Evolutionary conservation across 1,284 basidiomycete genomes (phyloP).

Genomic region (Coniferiporia sulphurascens): DNA sequence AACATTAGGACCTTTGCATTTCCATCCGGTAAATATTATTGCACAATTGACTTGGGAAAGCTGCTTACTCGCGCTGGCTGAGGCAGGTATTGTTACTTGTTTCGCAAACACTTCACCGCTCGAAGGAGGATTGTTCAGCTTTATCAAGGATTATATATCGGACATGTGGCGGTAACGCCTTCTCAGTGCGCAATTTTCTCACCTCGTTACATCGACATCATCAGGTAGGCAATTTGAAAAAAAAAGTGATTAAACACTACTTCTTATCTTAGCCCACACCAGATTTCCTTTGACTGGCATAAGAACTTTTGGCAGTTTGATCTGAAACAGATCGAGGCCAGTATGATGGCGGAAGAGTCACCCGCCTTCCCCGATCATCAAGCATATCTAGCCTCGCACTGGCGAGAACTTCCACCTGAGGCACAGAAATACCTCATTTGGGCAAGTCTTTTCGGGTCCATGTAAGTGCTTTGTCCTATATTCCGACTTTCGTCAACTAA

Average conservation of each 20-base stretch:
- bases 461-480: conserved; percentile 34
- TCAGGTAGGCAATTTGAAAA: conserved; percentile 19
- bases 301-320: conserved; percentile 61
- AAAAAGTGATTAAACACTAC: background rate
- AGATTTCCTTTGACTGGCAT: conserved; percentile 60
- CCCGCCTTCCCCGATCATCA: conserved; percentile 54
- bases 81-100: conserved; percentile 39
- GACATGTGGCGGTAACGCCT: conserved; percentile 61
- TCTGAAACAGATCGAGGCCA: conserved; percentile 49
- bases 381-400: conserved; percentile 53
- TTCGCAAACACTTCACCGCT: conserved; percentile 55
- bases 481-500: background rate
- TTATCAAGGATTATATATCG: conserved; percentile 52
- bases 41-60: background rate
- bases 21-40: conserved; percentile 37
- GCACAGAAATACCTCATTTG: conserved; percentile 60
- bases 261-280: conserved; percentile 12
- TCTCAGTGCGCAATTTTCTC: conserved; percentile 56
- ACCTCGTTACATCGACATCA: conserved; percentile 52
- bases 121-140: conserved; percentile 48
- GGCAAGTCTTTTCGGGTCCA: conserved; percentile 68
- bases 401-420: conserved; percentile 58
- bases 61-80: background rate
- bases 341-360: conserved; percentile 43
- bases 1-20: conserved; percentile 51